These are phyloP conservation scores for Candida oleophila DNA, from an alignment of 805 yeast genomes.

Conservation along the genomic window DNA sequence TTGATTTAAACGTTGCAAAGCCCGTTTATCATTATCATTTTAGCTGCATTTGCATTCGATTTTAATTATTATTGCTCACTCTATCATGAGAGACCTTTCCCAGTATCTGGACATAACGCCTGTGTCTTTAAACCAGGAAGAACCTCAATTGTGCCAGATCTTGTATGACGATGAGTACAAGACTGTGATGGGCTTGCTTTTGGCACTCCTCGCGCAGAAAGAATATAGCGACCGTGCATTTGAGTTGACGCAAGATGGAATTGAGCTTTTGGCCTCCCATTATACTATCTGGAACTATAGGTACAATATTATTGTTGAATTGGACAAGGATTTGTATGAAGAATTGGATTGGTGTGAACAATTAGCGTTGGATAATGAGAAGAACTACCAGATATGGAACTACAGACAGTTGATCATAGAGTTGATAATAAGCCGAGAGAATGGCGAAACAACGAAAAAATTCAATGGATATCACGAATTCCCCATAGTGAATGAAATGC, in stretches of 20 bases:
- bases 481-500: conserved; percentile 64
- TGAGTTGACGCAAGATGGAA: conserved; percentile 59
- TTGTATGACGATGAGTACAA: conserved; percentile 73
- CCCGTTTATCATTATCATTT: too few relatives aligned
- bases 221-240: conserved; percentile 76
- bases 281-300: conserved; percentile 87
- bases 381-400: conserved; percentile 97
- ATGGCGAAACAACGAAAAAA: conserved; percentile 11
- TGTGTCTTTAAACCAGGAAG: conserved; percentile 40
- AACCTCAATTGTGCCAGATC: conserved; percentile 57
- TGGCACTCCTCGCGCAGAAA: conserved; percentile 54
- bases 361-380: conserved; percentile 72
- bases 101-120: conserved; percentile 45
- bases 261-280: conserved; percentile 78
- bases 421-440: conserved; percentile 16
- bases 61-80: background rate
- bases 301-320: conserved; percentile 45
- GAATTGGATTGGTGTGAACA: conserved; percentile 82
- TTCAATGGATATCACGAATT: conserved; percentile 55
- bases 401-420: conserved; percentile 71
- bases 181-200: conserved; percentile 55
- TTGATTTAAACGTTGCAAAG: too few relatives aligned
- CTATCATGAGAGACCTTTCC: conserved; percentile 3
- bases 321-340: conserved; percentile 38
- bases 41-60: background rate